Evolutionary conservation across 2,329 filamentous ascomycete species (phyloP), one percentile per base, ranked within the genome.

Genomic region (Diaporthe destruens): DNA sequence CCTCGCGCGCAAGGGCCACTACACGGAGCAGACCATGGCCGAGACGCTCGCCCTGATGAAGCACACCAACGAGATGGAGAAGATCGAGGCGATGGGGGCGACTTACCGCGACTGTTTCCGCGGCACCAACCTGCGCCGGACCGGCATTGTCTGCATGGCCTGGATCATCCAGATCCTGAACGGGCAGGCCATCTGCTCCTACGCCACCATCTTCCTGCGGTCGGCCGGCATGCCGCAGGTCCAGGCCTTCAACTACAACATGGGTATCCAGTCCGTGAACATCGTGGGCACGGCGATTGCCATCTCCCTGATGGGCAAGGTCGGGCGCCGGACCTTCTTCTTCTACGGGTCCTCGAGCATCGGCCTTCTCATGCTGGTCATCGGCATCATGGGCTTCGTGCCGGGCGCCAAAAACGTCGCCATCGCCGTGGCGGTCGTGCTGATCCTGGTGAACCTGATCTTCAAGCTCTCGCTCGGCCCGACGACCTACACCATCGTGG

Each of bases 21-120:
- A 71, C 51, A 47, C 7, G 16, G 77, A 75, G 49, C 85, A 86
- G 75, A 83, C 86, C 75, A 79, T 79, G 3, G 84, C 88, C 72
- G 82, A 86, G 74, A 84, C 84, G 0, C 78, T 90, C 12, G 85
- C 87, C 18, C 84, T 89, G 85, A 88, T 89, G 76, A 82, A 84
- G 54, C 84, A 89, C 74, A 89, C 87, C 8, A 86, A 89, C 74
- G 82, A 85, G 77, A 78, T 86, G 72, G 86, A 88, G 75, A 84
- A 84, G 76, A 75, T 80, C 32, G 73, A 83, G 66, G 83, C 82
- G 9, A 80, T 80, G 9, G 86, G 87, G 0, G 82, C 83, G 0
- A 80, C 76, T 0, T 89, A 88, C 76, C 74, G 75, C 18, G 86
- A 89, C 77, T 87, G 86, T 77, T 90, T 90, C 82, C 83, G 80